These are phyloP conservation scores for Podila verticillata DNA, from an alignment of 192 early-diverging fungal genomes.

Conservation along the genomic window DNA sequence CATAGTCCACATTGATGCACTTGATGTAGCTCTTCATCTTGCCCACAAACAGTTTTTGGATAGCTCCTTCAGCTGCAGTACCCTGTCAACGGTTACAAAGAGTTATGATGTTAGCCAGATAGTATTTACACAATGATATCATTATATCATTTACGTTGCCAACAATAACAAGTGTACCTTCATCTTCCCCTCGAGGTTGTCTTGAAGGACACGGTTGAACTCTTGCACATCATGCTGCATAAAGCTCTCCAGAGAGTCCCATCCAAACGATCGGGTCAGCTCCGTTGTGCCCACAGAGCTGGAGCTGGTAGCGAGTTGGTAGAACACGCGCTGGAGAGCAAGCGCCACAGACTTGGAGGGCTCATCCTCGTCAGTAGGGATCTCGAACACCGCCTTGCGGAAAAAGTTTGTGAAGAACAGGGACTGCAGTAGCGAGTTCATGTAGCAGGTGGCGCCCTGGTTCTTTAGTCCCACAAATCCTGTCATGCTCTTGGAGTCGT, in stretches of 20 bases:
- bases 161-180: constrained; percentile 64
- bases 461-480: constrained; percentile 96
- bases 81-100: constrained; percentile 53
- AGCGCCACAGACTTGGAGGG: constrained; percentile 87
- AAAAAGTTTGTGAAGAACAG: constrained; percentile 95
- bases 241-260: constrained; percentile 95
- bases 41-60: constrained; percentile 92
- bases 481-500: constrained; percentile 90
- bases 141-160: not conserved
- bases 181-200: constrained; percentile 98
- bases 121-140: not conserved
- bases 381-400: constrained; percentile 90
- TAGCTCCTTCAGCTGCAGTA: constrained; percentile 92
- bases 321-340: constrained; percentile 95
- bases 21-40: constrained; percentile 98
- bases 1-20: constrained; percentile 94
- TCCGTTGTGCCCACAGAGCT: constrained; percentile 90
- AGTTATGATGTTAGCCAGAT: not conserved
- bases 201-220: constrained; percentile 96
- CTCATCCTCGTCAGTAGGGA: constrained; percentile 91
- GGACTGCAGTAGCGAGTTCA: constrained; percentile 98
- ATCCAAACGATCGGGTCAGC: constrained; percentile 98
- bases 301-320: constrained; percentile 80
- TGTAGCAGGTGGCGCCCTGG: constrained; percentile 98
- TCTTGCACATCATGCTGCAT: constrained; percentile 99